phyloP scores from a whole-genome alignment of 306 rosid species.

The Cucurbita pepo region DNA sequence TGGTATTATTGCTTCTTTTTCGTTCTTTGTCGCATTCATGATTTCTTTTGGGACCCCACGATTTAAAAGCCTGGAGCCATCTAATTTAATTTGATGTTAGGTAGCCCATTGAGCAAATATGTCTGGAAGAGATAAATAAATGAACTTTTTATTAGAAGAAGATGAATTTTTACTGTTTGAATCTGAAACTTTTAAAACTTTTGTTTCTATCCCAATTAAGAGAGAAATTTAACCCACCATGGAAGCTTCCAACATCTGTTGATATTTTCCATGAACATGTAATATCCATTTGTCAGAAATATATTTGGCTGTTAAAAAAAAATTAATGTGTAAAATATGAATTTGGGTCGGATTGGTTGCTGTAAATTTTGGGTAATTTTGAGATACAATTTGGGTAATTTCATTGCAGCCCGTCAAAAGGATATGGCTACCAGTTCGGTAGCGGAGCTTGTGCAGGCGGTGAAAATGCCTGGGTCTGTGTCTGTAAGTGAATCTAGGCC shows the following conservation, averaged over 20 bases:
- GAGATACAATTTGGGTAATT: neutral
- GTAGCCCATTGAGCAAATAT: too few relatives aligned
- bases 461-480: conserved; percentile 69
- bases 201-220: neutral
- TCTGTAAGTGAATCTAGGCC: conserved; percentile 48
- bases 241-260: neutral
- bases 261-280: neutral
- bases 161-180: neutral
- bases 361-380: neutral
- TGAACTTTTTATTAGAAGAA: neutral
- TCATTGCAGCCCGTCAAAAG: conserved; percentile 73
- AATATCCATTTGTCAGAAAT: neutral
- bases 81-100: neutral
- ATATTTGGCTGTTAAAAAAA: neutral
- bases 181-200: neutral
- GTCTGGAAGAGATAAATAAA: too few relatives aligned
- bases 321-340: neutral
- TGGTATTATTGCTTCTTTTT: conserved; percentile 33
- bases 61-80: neutral
- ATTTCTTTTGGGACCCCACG: neutral
- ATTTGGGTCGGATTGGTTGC: neutral
- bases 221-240: neutral
- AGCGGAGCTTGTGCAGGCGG: conserved; percentile 54
- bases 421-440: conserved; percentile 62
- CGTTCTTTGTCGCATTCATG: neutral